Evolutionary conservation across 2,329 filamentous ascomycete species (phyloP).

Genomic region (Colletotrichum sansevieriae): DNA sequence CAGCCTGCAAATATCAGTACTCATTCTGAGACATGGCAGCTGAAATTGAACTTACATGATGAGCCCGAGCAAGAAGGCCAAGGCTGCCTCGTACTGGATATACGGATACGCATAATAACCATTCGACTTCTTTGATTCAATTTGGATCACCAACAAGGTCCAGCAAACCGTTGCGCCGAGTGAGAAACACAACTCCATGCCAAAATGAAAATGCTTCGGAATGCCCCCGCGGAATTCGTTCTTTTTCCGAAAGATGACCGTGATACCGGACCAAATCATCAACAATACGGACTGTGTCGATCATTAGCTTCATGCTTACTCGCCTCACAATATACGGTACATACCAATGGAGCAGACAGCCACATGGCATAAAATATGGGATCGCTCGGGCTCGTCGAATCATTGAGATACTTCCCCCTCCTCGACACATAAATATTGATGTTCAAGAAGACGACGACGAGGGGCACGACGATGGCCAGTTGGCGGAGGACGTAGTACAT

Average conservation of each 20-base stretch:
- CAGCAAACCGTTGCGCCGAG: conserved; percentile 41
- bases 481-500: conserved; percentile 53
- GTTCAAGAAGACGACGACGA: conserved; percentile 40
- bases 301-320: background rate
- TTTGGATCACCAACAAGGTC: conserved; percentile 41
- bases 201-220: conserved; percentile 41
- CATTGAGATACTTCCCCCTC: conserved; percentile 39
- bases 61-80: conserved; percentile 38
- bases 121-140: conserved; percentile 36
- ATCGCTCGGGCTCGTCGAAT: conserved; percentile 38
- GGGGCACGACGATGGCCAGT: conserved; percentile 55
- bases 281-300: background rate
- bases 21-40: background rate
- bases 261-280: conserved; percentile 36
- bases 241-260: conserved; percentile 35
- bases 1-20: conserved; percentile 27
- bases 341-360: conserved; percentile 38
- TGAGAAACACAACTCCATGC: conserved; percentile 42
- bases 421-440: conserved; percentile 43
- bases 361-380: conserved; percentile 40
- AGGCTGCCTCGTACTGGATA: conserved; percentile 41
- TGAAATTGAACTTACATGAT: conserved; percentile 31
- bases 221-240: conserved; percentile 25
- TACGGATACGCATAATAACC: conserved; percentile 41
- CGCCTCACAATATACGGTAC: background rate